Evolutionary conservation across 164 flowering plant genomes (phyloP).

Genomic region (Annona squamosa): DNA sequence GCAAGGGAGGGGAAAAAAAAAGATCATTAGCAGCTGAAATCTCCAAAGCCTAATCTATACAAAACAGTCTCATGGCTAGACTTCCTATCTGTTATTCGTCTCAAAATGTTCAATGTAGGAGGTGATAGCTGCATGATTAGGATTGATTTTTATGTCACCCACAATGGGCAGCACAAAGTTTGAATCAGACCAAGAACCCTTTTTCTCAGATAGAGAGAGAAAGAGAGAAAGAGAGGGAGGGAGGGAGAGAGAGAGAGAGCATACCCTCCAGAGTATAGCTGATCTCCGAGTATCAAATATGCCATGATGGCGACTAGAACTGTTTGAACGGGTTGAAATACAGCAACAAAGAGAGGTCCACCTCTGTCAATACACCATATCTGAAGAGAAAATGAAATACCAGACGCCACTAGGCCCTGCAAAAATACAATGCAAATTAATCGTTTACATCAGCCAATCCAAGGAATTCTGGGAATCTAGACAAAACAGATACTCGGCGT

Average conservation of each 20-base stretch:
- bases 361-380: conserved; percentile 81
- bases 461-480: background rate
- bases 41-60: background rate
- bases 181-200: background rate
- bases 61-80: background rate
- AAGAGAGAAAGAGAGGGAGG: background rate
- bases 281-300: conserved; percentile 61
- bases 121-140: background rate
- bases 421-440: background rate
- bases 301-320: conserved; percentile 72
- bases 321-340: conserved; percentile 71
- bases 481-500: background rate
- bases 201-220: too few relatives aligned
- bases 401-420: conserved; percentile 76
- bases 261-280: conserved; percentile 69
- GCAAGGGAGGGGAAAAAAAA: conserved; percentile 11
- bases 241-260: background rate
- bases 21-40: background rate
- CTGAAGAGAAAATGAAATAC: conserved; percentile 56
- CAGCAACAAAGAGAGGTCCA: conserved; percentile 70
- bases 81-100: background rate
- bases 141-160: too few relatives aligned
- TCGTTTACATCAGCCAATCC: background rate
- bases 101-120: background rate
- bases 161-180: too few relatives aligned